Conservation (phyloP, 345 rosid species). For the Hypericum perforatum region DNA sequence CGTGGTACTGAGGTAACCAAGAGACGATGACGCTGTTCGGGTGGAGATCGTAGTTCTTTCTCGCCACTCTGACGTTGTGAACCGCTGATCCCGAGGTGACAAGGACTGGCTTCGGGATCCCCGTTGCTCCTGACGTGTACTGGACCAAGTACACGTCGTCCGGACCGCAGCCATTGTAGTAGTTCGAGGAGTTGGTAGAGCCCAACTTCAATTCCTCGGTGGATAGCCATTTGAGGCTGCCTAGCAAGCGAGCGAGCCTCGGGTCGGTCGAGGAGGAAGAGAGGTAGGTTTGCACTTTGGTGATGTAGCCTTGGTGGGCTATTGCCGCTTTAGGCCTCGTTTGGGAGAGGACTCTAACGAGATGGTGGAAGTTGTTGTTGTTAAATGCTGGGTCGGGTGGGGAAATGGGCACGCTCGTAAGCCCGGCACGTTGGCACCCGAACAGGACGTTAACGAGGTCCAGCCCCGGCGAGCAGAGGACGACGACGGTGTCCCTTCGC, state of each 20-base stretch:
- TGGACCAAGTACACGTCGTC: slow-evolving; percentile 47
- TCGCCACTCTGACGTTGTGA: slow-evolving; percentile 52
- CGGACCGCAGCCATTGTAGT: slow-evolving; percentile 29
- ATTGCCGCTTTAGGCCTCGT: slow-evolving; percentile 54
- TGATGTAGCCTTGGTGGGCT: slow-evolving; percentile 29
- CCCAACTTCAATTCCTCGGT: slow-evolving; percentile 12
- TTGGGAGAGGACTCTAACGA: slow-evolving; percentile 41
- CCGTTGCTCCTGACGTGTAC: slow-evolving; percentile 64
- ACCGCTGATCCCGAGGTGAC: slow-evolving; percentile 55
- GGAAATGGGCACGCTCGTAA: slow-evolving; percentile 34
- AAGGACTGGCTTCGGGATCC: slow-evolving; percentile 52
- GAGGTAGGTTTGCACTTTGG: slow-evolving; percentile 19
- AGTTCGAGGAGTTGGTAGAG: not conserved
- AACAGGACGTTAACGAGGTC: slow-evolving; percentile 40
- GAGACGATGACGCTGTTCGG: slow-evolving; percentile 40
- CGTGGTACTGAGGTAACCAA: slow-evolving; percentile 65
- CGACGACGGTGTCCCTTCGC: slow-evolving; percentile 34
- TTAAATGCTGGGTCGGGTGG: slow-evolving; percentile 38
- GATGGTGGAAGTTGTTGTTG: slow-evolving; percentile 28
- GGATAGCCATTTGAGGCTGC: slow-evolving; percentile 33
- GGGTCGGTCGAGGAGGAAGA: slow-evolving; percentile 21
- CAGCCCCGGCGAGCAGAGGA: slow-evolving; percentile 45
- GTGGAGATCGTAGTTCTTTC: slow-evolving; percentile 46
- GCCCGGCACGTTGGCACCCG: slow-evolving; percentile 55
- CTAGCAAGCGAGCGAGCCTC: slow-evolving; percentile 26